Percentiles rank a stretch among this genome's conserved stretches.
phyloP scores from a whole-genome alignment of 2,329 filamentous ascomycete species.

The Ramichloridium luteum region DNA sequence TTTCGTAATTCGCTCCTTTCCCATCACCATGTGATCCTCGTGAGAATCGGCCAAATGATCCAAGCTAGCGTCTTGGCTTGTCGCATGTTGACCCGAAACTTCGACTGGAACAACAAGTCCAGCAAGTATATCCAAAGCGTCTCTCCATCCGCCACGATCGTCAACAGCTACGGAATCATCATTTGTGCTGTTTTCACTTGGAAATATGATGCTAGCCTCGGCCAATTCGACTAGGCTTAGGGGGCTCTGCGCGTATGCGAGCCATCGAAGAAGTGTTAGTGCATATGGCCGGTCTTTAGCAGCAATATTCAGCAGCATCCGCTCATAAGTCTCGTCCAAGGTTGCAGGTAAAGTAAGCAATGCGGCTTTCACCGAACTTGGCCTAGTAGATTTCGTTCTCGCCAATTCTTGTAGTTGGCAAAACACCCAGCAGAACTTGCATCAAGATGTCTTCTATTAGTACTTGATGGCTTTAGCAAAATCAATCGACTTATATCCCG shows the following conservation, averaged over 20 bases:
- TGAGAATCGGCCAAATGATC: not conserved
- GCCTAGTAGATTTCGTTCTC: conserved; percentile 11
- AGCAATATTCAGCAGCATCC: conserved; percentile 14
- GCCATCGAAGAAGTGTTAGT: conserved; percentile 11
- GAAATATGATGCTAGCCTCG: conserved; percentile 14
- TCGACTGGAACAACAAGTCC: conserved; percentile 8
- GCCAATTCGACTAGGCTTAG: conserved; percentile 11
- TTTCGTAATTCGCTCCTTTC: conserved; percentile 1
- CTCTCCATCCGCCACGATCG: conserved; percentile 4
- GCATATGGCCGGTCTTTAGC: conserved; percentile 6
- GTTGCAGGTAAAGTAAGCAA: conserved; percentile 13
- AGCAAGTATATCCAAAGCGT: conserved; percentile 9
- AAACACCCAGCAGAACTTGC: conserved; percentile 19
- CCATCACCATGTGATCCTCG: conserved; percentile 2
- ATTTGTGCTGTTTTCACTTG: conserved; percentile 4
- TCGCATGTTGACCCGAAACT: not conserved
- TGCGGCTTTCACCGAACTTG: conserved; percentile 8
- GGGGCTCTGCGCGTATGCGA: conserved; percentile 13
- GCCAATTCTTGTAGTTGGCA: conserved; percentile 18
- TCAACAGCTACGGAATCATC: conserved; percentile 7
- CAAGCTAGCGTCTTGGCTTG: not conserved
- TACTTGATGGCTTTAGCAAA: too few species aligned
- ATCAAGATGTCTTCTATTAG: not conserved
- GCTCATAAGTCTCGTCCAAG: conserved; percentile 18
- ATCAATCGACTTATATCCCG: too few species aligned